These are phyloP conservation scores for Venturia aucupariae DNA, from an alignment of 2,329 filamentous ascomycete species.

Conservation along the genomic window DNA sequence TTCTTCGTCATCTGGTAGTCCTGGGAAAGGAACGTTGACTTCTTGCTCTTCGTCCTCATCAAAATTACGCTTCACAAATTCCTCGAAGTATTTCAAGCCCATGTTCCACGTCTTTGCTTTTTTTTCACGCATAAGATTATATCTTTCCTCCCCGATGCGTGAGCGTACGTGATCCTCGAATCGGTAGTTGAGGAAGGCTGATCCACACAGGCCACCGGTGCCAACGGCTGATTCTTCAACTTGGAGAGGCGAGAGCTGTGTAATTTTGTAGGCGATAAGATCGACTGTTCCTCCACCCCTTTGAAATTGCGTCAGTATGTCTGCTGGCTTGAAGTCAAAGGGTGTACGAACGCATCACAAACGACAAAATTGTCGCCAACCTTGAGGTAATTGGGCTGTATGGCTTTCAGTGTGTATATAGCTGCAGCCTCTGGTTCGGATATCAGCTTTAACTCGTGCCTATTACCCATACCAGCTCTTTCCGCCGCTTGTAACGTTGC, in stretches of 20 bases:
- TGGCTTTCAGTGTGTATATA: slow-evolving; percentile 70
- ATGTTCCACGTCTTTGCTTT: slow-evolving; percentile 68
- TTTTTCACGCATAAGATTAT: slow-evolving; percentile 67
- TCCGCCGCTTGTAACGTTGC: slow-evolving; percentile 70
- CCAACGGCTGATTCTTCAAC: slow-evolving; percentile 75
- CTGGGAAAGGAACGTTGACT: slow-evolving; percentile 70
- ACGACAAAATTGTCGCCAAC: slow-evolving; percentile 54
- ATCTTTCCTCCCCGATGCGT: slow-evolving; percentile 56
- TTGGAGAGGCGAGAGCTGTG: slow-evolving; percentile 58
- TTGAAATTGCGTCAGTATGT: not conserved
- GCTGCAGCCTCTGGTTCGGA: slow-evolving; percentile 73
- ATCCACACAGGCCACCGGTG: slow-evolving; percentile 68
- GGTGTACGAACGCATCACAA: slow-evolving; percentile 40
- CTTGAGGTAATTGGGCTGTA: slow-evolving; percentile 64
- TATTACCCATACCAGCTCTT: slow-evolving; percentile 65
- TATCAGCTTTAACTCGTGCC: slow-evolving; percentile 65
- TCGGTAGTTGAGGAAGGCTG: slow-evolving; percentile 69
- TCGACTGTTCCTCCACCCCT: slow-evolving; percentile 53
- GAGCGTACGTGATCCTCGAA: slow-evolving; percentile 68
- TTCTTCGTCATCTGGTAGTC: slow-evolving; percentile 65
- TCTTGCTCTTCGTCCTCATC: slow-evolving; percentile 69
- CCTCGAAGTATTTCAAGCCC: slow-evolving; percentile 70
- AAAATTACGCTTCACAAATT: slow-evolving; percentile 78
- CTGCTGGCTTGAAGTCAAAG: not conserved
- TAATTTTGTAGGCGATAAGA: slow-evolving; percentile 74